Percentiles rank a stretch among this genome's conserved stretches.
phyloP scores from a whole-genome alignment of 306 rosid genomes.

The Acacia acuminata region DNA sequence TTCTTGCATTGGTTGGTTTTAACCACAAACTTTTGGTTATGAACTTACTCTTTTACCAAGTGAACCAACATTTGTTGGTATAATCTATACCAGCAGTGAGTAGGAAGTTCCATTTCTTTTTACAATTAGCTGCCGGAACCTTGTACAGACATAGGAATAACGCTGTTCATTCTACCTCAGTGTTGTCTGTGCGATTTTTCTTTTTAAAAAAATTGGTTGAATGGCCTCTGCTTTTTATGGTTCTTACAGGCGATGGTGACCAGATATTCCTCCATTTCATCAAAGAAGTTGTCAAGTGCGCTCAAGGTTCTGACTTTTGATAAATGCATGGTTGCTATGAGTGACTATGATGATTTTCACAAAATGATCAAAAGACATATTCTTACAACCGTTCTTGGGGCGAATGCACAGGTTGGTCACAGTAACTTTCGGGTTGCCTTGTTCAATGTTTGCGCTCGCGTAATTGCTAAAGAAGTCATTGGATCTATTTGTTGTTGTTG shows the following conservation, averaged over 20 bases:
- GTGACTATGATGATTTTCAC: constrained; percentile 93
- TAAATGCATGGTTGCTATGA: constrained; percentile 88
- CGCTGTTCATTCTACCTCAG: neutral
- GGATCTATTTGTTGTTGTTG: neutral
- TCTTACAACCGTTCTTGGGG: constrained; percentile 68
- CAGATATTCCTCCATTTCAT: constrained; percentile 73
- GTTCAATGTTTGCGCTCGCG: neutral
- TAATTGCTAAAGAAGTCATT: neutral
- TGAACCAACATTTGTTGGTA: neutral
- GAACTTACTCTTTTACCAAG: no score
- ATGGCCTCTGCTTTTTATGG: constrained; percentile 2
- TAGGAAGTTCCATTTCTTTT: neutral
- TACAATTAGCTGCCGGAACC: neutral
- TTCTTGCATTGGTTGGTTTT: no score
- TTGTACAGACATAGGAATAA: neutral
- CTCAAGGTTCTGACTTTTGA: constrained; percentile 60
- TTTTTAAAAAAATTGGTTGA: neutral
- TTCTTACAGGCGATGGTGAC: constrained; percentile 88
- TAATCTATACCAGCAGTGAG: neutral
- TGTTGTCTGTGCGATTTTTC: neutral
- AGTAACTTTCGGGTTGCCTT: neutral
- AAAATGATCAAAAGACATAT: constrained; percentile 67
- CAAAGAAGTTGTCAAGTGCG: constrained; percentile 75
- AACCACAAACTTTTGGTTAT: no score
- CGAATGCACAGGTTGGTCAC: constrained; percentile 72